Evolutionary conservation across 1,139 yeast species (phyloP).

Genomic region (Debaryomycetaceae sp.): DNA sequence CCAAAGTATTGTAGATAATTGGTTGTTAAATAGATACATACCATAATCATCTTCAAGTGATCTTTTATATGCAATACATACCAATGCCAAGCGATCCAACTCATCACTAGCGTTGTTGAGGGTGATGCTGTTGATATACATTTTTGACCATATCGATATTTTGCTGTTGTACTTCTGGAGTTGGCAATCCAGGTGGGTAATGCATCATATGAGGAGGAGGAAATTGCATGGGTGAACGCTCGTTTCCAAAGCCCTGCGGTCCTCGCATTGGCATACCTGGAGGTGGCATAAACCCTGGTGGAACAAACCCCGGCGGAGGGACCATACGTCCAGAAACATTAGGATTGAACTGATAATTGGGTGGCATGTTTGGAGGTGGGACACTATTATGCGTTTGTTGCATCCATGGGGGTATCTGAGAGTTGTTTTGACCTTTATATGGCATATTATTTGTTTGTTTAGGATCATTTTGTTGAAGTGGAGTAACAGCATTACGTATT

Average conservation of each 20-base stretch:
- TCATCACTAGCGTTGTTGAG: neutral
- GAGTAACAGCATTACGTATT: neutral
- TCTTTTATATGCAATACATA: neutral
- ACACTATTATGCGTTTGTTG: constrained; percentile 13
- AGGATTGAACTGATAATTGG: constrained; percentile 10
- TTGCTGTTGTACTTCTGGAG: constrained; percentile 11
- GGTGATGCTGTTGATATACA: constrained; percentile 9
- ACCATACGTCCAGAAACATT: constrained; percentile 8
- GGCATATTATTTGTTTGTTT: neutral
- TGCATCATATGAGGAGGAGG: constrained; percentile 2
- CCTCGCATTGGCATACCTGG: constrained; percentile 23
- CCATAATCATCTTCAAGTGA: neutral
- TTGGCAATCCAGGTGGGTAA: constrained; percentile 12
- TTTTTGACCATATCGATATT: neutral
- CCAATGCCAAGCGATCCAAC: neutral
- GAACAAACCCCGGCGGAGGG: constrained; percentile 32
- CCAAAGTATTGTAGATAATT: constrained; percentile 35
- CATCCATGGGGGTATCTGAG: constrained; percentile 25
- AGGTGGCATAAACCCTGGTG: constrained; percentile 27
- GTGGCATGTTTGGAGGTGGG: constrained; percentile 13
- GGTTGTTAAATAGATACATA: neutral
- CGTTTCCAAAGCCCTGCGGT: constrained; percentile 11
- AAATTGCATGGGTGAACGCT: constrained; percentile 4
- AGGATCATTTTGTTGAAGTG: neutral
- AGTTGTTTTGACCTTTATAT: neutral